Conservation (phyloP, 345 rosid species). For the Camelina sativa region DNA sequence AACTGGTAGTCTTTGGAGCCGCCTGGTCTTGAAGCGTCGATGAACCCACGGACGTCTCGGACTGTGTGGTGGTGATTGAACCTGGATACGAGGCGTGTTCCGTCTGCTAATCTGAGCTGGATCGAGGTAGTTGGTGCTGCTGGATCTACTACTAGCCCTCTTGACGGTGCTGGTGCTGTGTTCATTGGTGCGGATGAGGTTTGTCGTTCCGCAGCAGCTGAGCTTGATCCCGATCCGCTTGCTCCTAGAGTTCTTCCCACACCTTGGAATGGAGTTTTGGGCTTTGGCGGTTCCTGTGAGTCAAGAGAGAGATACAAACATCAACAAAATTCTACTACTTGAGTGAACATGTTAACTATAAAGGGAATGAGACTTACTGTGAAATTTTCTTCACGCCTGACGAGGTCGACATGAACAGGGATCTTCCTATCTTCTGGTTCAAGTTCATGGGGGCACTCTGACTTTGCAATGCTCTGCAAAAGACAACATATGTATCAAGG, state of each 20-base stretch:
- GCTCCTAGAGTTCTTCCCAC: constrained; percentile 82
- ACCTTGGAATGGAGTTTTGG: constrained; percentile 60
- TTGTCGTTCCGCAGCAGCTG: constrained; percentile 52
- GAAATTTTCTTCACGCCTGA: constrained; percentile 72
- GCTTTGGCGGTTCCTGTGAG: constrained; percentile 67
- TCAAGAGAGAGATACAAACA: constrained; percentile 47
- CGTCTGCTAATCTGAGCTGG: constrained; percentile 85
- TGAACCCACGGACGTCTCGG: constrained; percentile 76
- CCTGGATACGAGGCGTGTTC: constrained; percentile 46
- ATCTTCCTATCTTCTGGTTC: constrained; percentile 65
- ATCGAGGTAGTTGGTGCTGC: constrained; percentile 55
- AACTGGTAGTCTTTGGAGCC: constrained; percentile 71
- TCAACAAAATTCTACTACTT: background rate
- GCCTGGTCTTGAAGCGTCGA: constrained; percentile 80
- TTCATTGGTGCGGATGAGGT: constrained; percentile 38
- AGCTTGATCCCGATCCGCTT: constrained; percentile 38
- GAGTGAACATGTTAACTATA: background rate
- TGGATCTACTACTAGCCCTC: constrained; percentile 66
- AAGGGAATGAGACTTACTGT: constrained; percentile 46
- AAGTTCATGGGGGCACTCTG: constrained; percentile 87
- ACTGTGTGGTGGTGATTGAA: constrained; percentile 63
- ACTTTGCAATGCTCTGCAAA: constrained; percentile 73
- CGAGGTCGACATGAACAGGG: constrained; percentile 70
- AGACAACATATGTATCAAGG: constrained; percentile 5
- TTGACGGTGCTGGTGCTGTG: constrained; percentile 60